Evolutionary conservation across 306 rosid genomes (phyloP), one percentile per base, ranked within the genome.

Genomic region (Rosa rugosa): DNA sequence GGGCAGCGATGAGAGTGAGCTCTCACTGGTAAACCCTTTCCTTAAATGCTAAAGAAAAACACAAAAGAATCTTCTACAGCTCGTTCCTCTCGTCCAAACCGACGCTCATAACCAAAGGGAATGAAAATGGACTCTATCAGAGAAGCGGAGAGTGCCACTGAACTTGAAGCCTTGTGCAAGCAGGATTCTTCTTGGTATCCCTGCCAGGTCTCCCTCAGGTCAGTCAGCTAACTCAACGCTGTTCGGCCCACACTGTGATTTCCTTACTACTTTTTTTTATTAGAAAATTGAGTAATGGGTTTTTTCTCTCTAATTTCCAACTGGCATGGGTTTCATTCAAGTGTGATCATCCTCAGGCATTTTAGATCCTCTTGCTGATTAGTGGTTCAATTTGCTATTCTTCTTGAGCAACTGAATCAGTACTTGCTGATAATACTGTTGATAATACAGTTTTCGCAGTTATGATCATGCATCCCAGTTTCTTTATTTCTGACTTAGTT

Each of bases 181-280:
- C 71, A 70, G 27, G 81, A 78, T 49, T 78, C 71, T 5, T 78
- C 81, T 11, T 78, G 76, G 81, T 69, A 78, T 18, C 81, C 76
- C 5, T 78, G 81, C 54, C 76, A 23, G 31, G 62, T 59, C 25
- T 78, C 76, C 31, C 75, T 78, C 36, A 57, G 81, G 81, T 70
- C 60, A 70, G 22, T 2, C 74, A 3, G 41, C 51, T 16, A 22
- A 41, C 77, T 51, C 46, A 51, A 2, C 10, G 46, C 11, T 44
- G 11, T 8, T 44, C n/a, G n/a, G n/a, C 3, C 14, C 62, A 51
- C 1, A 18, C 31, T 72, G 17, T 31, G 22, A 18, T 18, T 51
- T 50, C 13, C 76, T 8, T 57, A 8, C 2, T 31, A 31, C 67
- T 41, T 2, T n/a, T 40, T 4, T 12, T 74, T 57, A 42, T 41